Evolutionary conservation across 495 filamentous ascomycete genomes (phyloP).

Genomic region (Viridothelium virens): DNA sequence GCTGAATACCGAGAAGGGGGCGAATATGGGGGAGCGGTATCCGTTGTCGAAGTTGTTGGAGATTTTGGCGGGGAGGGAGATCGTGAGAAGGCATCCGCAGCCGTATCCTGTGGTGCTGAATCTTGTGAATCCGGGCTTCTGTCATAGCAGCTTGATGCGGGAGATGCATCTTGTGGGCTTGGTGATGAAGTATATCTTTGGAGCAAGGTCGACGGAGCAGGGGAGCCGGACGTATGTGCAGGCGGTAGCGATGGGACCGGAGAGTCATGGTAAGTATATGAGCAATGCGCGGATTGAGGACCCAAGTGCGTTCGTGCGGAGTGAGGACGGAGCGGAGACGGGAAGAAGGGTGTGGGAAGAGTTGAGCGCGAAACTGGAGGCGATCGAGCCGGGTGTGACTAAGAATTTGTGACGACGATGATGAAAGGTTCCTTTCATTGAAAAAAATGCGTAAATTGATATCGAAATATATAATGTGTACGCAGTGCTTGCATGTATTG

Average conservation of each 20-base stretch:
- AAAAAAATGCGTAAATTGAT: no score
- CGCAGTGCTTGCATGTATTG: no score
- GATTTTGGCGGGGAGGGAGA: conserved; percentile 21
- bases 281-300: conserved; percentile 25
- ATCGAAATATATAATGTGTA: no score
- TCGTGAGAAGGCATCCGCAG: conserved; percentile 17
- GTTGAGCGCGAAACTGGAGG: conserved; percentile 27
- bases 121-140: conserved; percentile 36
- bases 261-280: conserved; percentile 35
- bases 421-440: no score
- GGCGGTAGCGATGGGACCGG: conserved; percentile 31
- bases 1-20: conserved; percentile 18
- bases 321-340: conserved; percentile 24
- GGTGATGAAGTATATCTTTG: conserved; percentile 18
- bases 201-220: conserved; percentile 22
- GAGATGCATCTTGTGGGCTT: conserved; percentile 18
- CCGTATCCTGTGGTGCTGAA: conserved; percentile 35
- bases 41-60: conserved; percentile 27
- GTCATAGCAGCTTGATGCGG: conserved; percentile 33
- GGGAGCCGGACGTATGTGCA: conserved; percentile 28
- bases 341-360: conserved; percentile 31
- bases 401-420: neutral
- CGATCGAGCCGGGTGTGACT: conserved; percentile 29
- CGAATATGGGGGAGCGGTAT: conserved; percentile 29
- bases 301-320: conserved; percentile 26